These are phyloP conservation scores for Wickerhamiella bombiphila DNA, from an alignment of 805 yeast species.

Conservation along the genomic window DNA sequence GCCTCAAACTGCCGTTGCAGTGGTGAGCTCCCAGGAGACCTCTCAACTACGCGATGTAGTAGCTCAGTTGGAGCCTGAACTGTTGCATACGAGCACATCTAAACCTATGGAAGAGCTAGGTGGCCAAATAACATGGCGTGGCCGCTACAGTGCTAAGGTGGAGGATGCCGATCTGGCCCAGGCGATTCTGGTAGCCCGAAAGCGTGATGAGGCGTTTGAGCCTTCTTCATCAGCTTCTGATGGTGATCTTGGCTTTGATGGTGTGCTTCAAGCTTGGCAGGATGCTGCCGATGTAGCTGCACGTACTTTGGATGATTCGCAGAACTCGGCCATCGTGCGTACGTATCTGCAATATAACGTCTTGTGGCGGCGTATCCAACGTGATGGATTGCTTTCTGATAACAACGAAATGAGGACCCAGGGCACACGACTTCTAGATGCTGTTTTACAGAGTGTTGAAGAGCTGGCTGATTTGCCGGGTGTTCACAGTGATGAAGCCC, in stretches of 20 bases:
- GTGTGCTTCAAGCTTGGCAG: conserved; percentile 50
- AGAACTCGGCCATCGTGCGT: conserved; percentile 7
- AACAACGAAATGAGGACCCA: conserved; percentile 18
- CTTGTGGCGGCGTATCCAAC: conserved; percentile 49
- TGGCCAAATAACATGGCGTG: conserved; percentile 38
- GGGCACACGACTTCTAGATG: conserved; percentile 34
- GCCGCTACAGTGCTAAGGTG: conserved; percentile 43
- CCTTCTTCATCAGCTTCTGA: background rate
- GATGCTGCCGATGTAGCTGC: conserved; percentile 49
- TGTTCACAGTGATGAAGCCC: conserved; percentile 69
- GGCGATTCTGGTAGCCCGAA: conserved; percentile 20
- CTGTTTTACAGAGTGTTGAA: conserved; percentile 36
- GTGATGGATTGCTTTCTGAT: conserved; percentile 42
- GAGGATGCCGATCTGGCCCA: conserved; percentile 59
- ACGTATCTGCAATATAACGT: conserved; percentile 63
- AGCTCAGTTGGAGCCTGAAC: conserved; percentile 21
- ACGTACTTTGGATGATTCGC: conserved; percentile 21
- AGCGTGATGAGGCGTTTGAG: conserved; percentile 13
- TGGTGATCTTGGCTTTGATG: conserved; percentile 13
- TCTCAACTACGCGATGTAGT: conserved; percentile 30
- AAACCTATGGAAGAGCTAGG: conserved; percentile 24
- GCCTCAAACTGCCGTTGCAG: conserved; percentile 33
- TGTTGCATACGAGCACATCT: conserved; percentile 15
- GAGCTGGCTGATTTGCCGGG: conserved; percentile 77
- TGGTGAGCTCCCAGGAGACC: conserved; percentile 25